phyloP scores from a whole-genome alignment of 345 rosid genomes.

The Acer saccharum region DNA sequence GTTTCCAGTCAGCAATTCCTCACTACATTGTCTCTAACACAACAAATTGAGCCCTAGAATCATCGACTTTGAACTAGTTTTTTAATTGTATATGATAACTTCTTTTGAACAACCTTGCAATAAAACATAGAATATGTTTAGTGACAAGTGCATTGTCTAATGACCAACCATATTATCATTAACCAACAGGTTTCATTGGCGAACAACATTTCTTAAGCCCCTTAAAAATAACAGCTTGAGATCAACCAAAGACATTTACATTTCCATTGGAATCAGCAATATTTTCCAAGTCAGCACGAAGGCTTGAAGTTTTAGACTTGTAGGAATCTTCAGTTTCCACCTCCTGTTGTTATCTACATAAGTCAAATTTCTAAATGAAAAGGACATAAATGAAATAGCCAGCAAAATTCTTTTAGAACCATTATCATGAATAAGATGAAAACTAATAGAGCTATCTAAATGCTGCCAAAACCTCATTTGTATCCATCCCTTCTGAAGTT shows the following conservation, averaged over 20 bases:
- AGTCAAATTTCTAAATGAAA: conserved; percentile 50
- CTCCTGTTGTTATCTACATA: conserved; percentile 66
- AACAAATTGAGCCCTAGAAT: not conserved
- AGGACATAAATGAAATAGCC: conserved; percentile 23
- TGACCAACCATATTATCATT: not conserved
- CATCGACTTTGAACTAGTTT: no score
- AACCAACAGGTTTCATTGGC: not conserved
- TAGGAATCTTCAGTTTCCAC: conserved; percentile 39
- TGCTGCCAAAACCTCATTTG: conserved; percentile 36
- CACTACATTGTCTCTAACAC: not conserved
- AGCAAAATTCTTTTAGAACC: conserved; percentile 12
- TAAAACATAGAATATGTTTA: not conserved
- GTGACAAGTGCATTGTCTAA: not conserved
- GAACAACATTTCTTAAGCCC: not conserved
- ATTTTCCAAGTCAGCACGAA: conserved; percentile 28
- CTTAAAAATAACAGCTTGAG: not conserved
- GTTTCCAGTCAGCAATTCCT: no score
- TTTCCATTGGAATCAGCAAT: conserved; percentile 45
- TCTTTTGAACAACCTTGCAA: not conserved
- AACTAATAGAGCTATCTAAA: conserved; percentile 9
- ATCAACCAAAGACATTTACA: conserved; percentile 47
- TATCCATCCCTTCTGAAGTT: conserved; percentile 26
- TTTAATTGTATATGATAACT: not conserved
- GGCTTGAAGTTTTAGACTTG: conserved; percentile 28
- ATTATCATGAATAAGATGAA: conserved; percentile 12